phyloP scores from a whole-genome alignment of 306 rosid genomes.

The Herpetospermum pedunculosum region DNA sequence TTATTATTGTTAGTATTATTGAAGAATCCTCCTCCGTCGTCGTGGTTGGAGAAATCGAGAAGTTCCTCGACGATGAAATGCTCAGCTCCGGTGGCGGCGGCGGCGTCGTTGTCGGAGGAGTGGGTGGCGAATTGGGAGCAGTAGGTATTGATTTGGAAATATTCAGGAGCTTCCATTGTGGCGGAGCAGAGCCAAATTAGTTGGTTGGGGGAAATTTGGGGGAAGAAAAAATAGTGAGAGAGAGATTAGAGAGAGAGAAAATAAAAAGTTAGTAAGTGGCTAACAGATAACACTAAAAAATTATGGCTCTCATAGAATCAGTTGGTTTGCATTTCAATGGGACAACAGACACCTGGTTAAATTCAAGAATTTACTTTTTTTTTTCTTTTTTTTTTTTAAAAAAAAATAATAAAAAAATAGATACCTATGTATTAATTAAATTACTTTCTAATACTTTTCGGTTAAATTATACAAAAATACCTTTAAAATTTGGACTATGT shows the following conservation, averaged over 20 bases:
- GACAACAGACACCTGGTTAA: constrained; percentile 54
- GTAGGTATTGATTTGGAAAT: constrained; percentile 25
- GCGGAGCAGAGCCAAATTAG: not conserved
- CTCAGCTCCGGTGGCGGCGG: not conserved
- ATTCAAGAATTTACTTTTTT: constrained; percentile 5
- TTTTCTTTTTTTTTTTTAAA: not conserved
- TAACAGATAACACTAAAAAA: constrained; percentile 1
- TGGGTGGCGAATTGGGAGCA: constrained; percentile 30
- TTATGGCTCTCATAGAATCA: constrained; percentile 16
- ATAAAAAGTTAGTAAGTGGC: constrained; percentile 10
- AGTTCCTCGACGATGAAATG: constrained; percentile 35
- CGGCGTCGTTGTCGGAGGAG: constrained; percentile 4
- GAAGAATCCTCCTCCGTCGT: constrained; percentile 16
- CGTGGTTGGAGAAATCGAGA: constrained; percentile 18
- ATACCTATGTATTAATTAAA: too few relatives aligned
- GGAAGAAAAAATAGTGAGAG: not conserved
- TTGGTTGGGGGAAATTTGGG: not conserved
- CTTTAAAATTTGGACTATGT: too few relatives aligned
- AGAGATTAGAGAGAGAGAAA: not conserved
- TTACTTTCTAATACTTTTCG: too few relatives aligned
- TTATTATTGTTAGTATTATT: constrained; percentile 8
- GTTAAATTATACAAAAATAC: too few relatives aligned
- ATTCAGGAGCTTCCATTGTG: constrained; percentile 53
- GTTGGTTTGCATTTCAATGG: constrained; percentile 60
- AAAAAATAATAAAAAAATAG: too few relatives aligned